Base-by-base conservation (phyloP, 495 filamentous ascomycete species). In the Hypoxylon trugodes region DNA sequence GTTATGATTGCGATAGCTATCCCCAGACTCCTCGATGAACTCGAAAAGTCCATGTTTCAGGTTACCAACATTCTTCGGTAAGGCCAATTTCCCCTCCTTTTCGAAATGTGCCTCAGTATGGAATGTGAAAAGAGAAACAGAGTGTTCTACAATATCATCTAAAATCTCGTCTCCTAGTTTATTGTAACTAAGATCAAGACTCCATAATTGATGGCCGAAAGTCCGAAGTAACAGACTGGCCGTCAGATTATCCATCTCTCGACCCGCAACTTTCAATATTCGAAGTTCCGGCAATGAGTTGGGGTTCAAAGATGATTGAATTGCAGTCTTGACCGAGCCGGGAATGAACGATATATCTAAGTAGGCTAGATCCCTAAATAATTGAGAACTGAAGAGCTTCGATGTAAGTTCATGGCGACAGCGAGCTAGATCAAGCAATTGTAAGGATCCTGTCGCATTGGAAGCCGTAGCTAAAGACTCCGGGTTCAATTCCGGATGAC, bases 181-280 rank as follows among this genome's bases (percentile, higher is more conserved):
- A 49, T 81, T 82, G n/a, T 71, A 22, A 57, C 75, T 79, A 1
- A 82, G 54, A 32, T 82, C 78, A 7, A 82, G 49, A 50, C 80
- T 79, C 80, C 79, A 81, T 15, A 81, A 50, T 16, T 73, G 76
- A 6, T 49, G 40, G 15, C 51, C 18, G 32, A 81, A 77, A 0
- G 61, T 36, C 36, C 50, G 25, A 38, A 78, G 61, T 12, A 82
- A 60, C 12, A 71, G 21, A 12, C 21, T 37, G 0, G 71, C 73
- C 0, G 67, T 66, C 2, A 25, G 4, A 32, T 79, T 72, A 33
- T 76, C 76, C 50, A 81, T 61, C 49, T 77, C 74, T 4, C 71
- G 70, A 9, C 74, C 72, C 22, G 62, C 63, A 0, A 51, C 71
- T 47, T 74, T 82, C 1, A 82, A 51, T 6, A 81, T 69, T 1